phyloP scores from a whole-genome alignment of 768 basidiomycete species.

The Podaxis sp. region DNA sequence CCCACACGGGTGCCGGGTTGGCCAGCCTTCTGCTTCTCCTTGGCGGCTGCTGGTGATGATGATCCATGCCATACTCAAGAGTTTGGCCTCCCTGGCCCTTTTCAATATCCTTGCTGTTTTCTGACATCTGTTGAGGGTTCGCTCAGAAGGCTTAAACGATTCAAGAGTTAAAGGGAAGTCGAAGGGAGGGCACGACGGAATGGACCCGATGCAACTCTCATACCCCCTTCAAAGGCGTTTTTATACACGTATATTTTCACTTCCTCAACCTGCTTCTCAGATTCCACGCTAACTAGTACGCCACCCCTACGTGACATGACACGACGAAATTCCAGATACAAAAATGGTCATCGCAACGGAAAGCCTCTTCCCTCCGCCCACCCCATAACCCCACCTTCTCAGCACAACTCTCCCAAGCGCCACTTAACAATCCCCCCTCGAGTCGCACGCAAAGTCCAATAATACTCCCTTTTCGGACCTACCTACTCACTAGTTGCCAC shows the following conservation, averaged over 20 bases:
- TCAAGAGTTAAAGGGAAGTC: background rate
- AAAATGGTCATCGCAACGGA: background rate
- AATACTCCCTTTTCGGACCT: background rate
- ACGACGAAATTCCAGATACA: background rate
- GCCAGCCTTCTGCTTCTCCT: constrained; percentile 39
- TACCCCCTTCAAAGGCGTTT: background rate
- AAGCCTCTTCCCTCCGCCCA: background rate
- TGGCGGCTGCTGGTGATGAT: constrained; percentile 10
- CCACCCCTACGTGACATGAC: background rate
- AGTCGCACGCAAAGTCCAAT: background rate
- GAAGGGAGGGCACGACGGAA: background rate
- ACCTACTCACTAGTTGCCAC: background rate
- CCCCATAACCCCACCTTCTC: background rate
- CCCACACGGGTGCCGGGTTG: constrained; percentile 64
- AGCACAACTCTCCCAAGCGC: background rate
- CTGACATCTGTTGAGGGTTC: constrained; percentile 15
- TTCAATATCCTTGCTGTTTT: constrained; percentile 36
- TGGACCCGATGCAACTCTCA: background rate
- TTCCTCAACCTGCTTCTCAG: background rate
- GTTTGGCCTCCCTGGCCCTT: constrained; percentile 26
- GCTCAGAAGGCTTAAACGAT: constrained; percentile 1
- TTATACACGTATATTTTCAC: background rate
- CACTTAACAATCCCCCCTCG: background rate
- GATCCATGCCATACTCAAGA: constrained; percentile 17
- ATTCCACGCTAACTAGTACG: background rate